A percentile compares a stretch with the other conserved stretches of the same genome.
Evolutionary conservation across 75 land plant genomes (phyloP).

Genomic region (Cunninghamia lanceolata): DNA sequence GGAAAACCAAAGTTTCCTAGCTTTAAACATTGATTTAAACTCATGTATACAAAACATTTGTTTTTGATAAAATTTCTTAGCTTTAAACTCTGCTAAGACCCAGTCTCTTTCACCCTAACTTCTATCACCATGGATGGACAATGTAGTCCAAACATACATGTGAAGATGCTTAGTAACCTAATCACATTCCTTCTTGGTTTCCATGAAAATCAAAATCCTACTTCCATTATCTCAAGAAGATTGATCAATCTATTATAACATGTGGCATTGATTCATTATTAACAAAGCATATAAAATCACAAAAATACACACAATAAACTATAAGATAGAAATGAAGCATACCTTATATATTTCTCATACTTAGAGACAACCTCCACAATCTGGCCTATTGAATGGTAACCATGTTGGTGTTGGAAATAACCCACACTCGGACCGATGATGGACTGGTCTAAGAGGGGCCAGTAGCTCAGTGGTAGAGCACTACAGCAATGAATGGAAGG

Average conservation of each 20-base stretch:
- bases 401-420: too few species aligned
- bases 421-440: too few species aligned
- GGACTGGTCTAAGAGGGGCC: too few species aligned
- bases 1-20: too few species aligned
- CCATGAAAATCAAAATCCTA: slow-evolving; percentile 62
- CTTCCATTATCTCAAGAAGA: slow-evolving; percentile 70
- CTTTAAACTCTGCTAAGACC: slow-evolving; percentile 76
- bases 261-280: not conserved
- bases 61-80: too few species aligned
- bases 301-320: not conserved
- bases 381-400: slow-evolving; percentile 23
- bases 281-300: not conserved
- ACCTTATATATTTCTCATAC: slow-evolving; percentile 71
- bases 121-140: slow-evolving; percentile 89
- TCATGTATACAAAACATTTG: too few species aligned
- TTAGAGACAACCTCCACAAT: slow-evolving; percentile 69
- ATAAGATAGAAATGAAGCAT: not conserved
- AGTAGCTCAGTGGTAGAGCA: too few species aligned
- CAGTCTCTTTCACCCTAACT: slow-evolving; percentile 80
- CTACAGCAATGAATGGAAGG: too few species aligned
- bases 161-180: slow-evolving; percentile 71
- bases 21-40: too few species aligned
- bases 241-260: slow-evolving; percentile 49
- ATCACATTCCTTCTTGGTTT: slow-evolving; percentile 86
- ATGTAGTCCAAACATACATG: slow-evolving; percentile 89